Evolutionary conservation across 306 rosid species (phyloP), one percentile per base, ranked within the genome.

Genomic region (Styphnolobium japonicum): DNA sequence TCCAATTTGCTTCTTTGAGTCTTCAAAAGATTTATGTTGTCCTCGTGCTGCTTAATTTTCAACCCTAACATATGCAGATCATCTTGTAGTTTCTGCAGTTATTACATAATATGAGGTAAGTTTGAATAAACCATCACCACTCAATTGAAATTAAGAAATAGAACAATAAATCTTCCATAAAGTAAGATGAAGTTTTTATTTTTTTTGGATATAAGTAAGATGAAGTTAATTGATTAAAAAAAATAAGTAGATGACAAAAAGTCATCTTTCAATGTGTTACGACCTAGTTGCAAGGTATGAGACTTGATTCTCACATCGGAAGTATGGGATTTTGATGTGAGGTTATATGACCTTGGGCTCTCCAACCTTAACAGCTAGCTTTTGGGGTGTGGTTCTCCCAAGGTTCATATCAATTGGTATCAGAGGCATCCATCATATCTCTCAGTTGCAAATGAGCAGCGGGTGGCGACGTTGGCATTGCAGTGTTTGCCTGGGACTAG

Each of bases 11-110:
- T 81, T 55, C 63, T 91, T 81, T 91, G 89, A 65, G 86, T 68
- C 63, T 83, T 90, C 63, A 95, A 78, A 79, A 58, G 70, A 67
- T 67, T 83, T 48, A 93, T 15, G 83, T 65, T 86, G 42, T 91
- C 97, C 73, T 95, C 99, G 7, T 90, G 97, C 82, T 86, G 85
- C 82, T 91, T 93, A 49, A 95, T 89, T 85, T 91, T 89, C 76
- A 65, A 23, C 78, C 98, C 98, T 23, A 93, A 81, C 53, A 3
- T 51, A 15, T 82, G 94, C 16, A 95, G 86, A 81, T 90, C 98
- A 67, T 85, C 96, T 88, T 95, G 91, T 55, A 91, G 89, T 81
- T 76, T 95, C 99, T 95, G 91, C 81, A 77, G 19, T 72, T 63
- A 86, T 80, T 71, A 55, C 75, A 63, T 27, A 14, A 66, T 9